phyloP scores from a whole-genome alignment of 371 early-diverging fungal species.

The Massospora cicadina region DNA sequence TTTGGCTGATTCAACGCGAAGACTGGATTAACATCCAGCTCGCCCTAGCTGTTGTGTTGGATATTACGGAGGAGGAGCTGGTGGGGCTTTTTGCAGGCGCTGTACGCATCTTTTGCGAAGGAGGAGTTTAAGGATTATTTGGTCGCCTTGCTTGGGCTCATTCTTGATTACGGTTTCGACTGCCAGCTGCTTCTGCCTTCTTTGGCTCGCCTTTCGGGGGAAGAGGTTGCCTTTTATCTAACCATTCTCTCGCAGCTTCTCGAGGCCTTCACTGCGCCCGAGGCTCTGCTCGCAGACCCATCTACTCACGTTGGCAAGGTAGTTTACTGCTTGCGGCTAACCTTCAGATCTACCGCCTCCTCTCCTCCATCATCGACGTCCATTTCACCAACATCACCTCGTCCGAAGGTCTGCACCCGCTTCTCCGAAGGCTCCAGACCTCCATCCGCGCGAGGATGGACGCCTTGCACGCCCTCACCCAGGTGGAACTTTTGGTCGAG shows the following conservation, averaged over 20 bases:
- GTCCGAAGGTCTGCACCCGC: not conserved
- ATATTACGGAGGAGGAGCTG: constrained; percentile 5
- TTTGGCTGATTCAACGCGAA: not conserved
- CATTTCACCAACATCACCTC: not conserved
- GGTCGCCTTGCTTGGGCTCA: not conserved
- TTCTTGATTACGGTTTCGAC: not conserved
- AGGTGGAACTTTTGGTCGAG: not conserved
- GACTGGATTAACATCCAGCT: constrained; percentile 7
- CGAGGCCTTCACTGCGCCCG: not conserved
- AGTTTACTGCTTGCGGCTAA: not conserved
- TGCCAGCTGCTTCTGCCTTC: not conserved
- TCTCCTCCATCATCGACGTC: not conserved
- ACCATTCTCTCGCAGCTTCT: not conserved
- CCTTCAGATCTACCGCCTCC: not conserved
- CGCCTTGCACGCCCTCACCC: not conserved
- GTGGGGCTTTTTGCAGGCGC: not conserved
- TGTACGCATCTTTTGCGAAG: not conserved
- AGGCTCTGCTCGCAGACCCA: not conserved
- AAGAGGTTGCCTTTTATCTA: not conserved
- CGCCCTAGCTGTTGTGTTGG: not conserved
- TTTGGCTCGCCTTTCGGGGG: not conserved
- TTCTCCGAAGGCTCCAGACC: not conserved
- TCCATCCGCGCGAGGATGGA: not conserved
- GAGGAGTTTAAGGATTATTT: not conserved
- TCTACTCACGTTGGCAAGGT: not conserved